These are phyloP conservation scores for Sporothrix schenckii DNA, from an alignment of 2,329 filamentous ascomycete genomes.

Conservation along the genomic window DNA sequence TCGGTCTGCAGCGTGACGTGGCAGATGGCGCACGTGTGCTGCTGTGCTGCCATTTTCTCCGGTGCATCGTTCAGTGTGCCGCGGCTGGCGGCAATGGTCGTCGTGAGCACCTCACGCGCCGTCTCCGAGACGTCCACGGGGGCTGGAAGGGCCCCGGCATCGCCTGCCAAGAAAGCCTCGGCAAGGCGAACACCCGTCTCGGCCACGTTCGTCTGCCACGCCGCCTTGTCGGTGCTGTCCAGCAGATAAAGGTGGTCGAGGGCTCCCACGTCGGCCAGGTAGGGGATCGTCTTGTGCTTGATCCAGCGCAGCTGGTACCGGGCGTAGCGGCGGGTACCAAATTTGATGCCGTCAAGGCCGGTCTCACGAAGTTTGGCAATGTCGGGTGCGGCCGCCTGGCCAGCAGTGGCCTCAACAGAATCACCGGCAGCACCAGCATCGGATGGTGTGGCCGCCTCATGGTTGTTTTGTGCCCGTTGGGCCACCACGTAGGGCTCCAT, in stretches of 20 bases:
- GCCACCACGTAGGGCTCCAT: slow-evolving; percentile 69
- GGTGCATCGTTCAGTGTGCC: slow-evolving; percentile 47
- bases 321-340: slow-evolving; percentile 84
- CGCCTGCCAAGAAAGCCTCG: slow-evolving; percentile 62
- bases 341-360: slow-evolving; percentile 75
- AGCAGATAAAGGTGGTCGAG: slow-evolving; percentile 71
- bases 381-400: slow-evolving; percentile 40
- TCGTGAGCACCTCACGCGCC: slow-evolving; percentile 60
- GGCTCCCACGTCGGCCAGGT: slow-evolving; percentile 59
- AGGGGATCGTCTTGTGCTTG: slow-evolving; percentile 74
- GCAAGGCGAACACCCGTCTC: slow-evolving; percentile 66
- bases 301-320: slow-evolving; percentile 87
- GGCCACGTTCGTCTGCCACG: slow-evolving; percentile 67
- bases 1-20: slow-evolving; percentile 63
- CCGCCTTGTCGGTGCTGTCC: slow-evolving; percentile 70
- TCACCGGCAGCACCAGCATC: not conserved
- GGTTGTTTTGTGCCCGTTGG: not conserved
- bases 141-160: slow-evolving; percentile 49
- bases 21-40: slow-evolving; percentile 70
- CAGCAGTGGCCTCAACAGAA: too few relatives aligned
- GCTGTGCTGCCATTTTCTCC: slow-evolving; percentile 53
- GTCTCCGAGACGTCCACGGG: slow-evolving; percentile 54
- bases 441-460: not conserved
- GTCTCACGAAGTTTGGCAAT: slow-evolving; percentile 59
- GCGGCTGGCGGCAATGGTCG: slow-evolving; percentile 45